Base-by-base conservation (phyloP, 805 yeast genomes). In the Myxozyma vanderwaltii region DNA sequence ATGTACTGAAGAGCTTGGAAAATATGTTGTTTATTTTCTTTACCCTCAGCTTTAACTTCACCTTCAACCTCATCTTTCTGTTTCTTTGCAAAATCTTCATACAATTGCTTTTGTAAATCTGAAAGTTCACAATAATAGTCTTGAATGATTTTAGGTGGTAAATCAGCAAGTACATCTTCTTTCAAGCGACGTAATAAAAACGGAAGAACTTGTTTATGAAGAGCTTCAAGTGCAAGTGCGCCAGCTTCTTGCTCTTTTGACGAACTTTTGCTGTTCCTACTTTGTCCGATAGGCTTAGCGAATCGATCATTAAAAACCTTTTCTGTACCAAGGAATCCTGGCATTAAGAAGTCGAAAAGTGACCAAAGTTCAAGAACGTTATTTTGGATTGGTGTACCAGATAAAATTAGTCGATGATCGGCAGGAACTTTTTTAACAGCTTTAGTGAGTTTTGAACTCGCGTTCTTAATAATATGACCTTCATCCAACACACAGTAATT, bases 341-440 rank as follows among this genome's bases (percentile, higher is more conserved):
- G 99, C 99, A 94, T 94, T 72, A 94, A 79, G 73, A 91, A 94
- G 73, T 94, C 99, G 77, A 94, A 94, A 69, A 94, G 77, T 2
- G 99, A 94, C 99, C 99, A 94, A 63, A 94, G 77, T 73, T 94
- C 99, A 44, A 94, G 79, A 2, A 94, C 99, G 70, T 94, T 94
- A 71, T 94, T 94, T 73, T 94, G 99, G 68, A 94, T 94, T 13
- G 99, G 99, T 0, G 99, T 94, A 68, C 99, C 99, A 0, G 98
- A 89, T 61, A 94, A 78, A 41, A 94, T 86, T 64, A 94, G 80
- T 53, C 99, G 77, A 74, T 94, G 99, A 62, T 92, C 91, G 1
- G 98, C 95, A 57, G 80, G 78, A 36, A 92, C 76, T 62, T 79
- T 77, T 71, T 94, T 94, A 8, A 94, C 97, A 0, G 96, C 86